These are phyloP conservation scores for Aspergillaceae sp. DNA, from an alignment of 2,329 filamentous ascomycete genomes.

Conservation along the genomic window DNA sequence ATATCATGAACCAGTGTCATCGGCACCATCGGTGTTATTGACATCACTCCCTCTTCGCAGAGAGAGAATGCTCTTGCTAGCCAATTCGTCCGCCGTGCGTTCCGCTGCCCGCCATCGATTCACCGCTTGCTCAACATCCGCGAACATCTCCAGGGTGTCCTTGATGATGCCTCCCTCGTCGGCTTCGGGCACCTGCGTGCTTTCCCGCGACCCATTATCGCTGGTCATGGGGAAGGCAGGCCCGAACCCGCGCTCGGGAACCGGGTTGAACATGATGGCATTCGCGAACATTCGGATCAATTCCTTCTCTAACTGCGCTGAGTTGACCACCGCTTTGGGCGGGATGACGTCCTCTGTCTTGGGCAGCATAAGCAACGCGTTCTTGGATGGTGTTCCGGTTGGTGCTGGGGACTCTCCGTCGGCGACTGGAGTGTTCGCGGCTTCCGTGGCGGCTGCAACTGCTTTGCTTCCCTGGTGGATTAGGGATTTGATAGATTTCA, in stretches of 20 bases:
- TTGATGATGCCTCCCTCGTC: conserved; percentile 82
- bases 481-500: conserved; percentile 67
- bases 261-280: conserved; percentile 95
- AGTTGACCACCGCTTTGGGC: conserved; percentile 86
- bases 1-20: conserved; percentile 25
- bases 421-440: conserved; percentile 58
- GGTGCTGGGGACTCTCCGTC: conserved; percentile 46
- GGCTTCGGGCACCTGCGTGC: conserved; percentile 52
- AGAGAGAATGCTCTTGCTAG: conserved; percentile 29
- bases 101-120: conserved; percentile 69
- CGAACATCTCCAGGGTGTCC: conserved; percentile 81
- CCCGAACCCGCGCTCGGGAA: conserved; percentile 63
- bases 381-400: conserved; percentile 29
- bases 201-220: conserved; percentile 29
- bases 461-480: conserved; percentile 46
- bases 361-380: conserved; percentile 34
- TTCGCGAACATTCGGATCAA: conserved; percentile 96
- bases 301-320: conserved; percentile 83
- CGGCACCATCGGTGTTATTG: conserved; percentile 28
- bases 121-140: conserved; percentile 72
- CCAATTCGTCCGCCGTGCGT: conserved; percentile 31
- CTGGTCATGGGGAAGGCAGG: conserved; percentile 47
- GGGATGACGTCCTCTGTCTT: conserved; percentile 70
- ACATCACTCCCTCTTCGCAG: conserved; percentile 31
- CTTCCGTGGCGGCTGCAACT: conserved; percentile 39